phyloP scores from a whole-genome alignment of 345 rosid genomes.

The Sonneratia alba region DNA sequence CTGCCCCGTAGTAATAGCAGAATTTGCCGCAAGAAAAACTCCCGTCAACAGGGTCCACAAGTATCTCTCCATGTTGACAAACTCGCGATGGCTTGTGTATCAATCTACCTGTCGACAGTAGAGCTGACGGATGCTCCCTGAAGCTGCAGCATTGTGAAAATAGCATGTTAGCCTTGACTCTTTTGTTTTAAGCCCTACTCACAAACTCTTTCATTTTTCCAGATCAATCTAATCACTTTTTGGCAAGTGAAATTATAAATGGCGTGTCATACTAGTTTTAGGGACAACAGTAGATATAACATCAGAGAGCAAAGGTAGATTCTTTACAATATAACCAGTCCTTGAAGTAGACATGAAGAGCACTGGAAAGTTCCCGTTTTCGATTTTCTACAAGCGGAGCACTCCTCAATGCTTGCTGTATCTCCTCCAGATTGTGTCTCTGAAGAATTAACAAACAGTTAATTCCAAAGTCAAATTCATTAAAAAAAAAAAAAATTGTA shows the following conservation, averaged over 20 bases:
- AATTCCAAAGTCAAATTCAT: too few species aligned
- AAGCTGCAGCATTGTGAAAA: slow-evolving; percentile 38
- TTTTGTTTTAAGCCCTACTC: too few species aligned
- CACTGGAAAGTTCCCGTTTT: slow-evolving; percentile 76
- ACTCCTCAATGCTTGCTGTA: slow-evolving; percentile 61
- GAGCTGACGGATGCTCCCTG: slow-evolving; percentile 95
- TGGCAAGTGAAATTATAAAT: not conserved
- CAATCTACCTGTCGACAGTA: slow-evolving; percentile 94
- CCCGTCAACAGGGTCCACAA: slow-evolving; percentile 12
- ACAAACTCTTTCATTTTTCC: too few species aligned
- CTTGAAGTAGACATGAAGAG: slow-evolving; percentile 84
- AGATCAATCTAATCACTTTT: too few species aligned
- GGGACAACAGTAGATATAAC: not conserved
- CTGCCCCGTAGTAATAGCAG: not conserved
- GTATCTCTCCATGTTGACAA: slow-evolving; percentile 8
- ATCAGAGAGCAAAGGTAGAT: slow-evolving; percentile 21
- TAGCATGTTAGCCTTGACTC: not conserved
- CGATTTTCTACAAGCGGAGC: slow-evolving; percentile 77
- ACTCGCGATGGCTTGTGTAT: slow-evolving; percentile 1
- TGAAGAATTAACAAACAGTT: slow-evolving; percentile 13
- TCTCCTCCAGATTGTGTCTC: slow-evolving; percentile 72
- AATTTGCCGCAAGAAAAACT: not conserved
- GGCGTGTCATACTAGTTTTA: not conserved
- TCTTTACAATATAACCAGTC: slow-evolving; percentile 92
- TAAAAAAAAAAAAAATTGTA: not conserved